Conservation (phyloP, 768 basidiomycete species). For the Lactifluus hygrophoroides region DNA sequence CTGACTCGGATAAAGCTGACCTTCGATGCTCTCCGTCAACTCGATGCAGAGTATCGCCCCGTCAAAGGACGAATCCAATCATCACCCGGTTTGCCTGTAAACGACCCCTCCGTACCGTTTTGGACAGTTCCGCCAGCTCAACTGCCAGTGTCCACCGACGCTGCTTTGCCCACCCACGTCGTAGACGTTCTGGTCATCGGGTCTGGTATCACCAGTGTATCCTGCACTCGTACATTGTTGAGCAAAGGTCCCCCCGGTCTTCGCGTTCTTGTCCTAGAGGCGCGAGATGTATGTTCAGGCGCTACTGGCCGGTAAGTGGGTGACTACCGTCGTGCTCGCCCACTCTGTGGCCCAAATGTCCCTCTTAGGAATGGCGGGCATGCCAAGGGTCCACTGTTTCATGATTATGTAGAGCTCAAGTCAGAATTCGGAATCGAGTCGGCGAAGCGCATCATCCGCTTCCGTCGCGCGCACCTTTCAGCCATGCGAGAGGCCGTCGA, state of each 20-base stretch:
- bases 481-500: conserved; percentile 41
- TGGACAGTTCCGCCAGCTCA: conserved; percentile 52
- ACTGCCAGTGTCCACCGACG: conserved; percentile 29
- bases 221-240: conserved; percentile 48
- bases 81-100: conserved; percentile 48
- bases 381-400: conserved; percentile 49
- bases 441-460: conserved; percentile 49
- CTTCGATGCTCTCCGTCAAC: background rate
- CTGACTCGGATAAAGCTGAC: conserved; percentile 4
- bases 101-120: conserved; percentile 48
- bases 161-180: conserved; percentile 37
- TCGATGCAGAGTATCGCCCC: conserved; percentile 6
- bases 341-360: too few relatives aligned
- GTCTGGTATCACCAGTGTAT: conserved; percentile 67
- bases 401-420: conserved; percentile 45
- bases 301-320: conserved; percentile 57
- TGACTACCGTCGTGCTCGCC: too few relatives aligned
- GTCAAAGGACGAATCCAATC: conserved; percentile 26
- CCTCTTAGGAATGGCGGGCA: conserved; percentile 64
- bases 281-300: conserved; percentile 66
- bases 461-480: conserved; percentile 50
- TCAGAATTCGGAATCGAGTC: conserved; percentile 35
- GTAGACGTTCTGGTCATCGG: conserved; percentile 69
- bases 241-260: conserved; percentile 24
- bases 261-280: conserved; percentile 71